A percentile compares a stretch with the other conserved stretches of the same genome.
phyloP scores from a whole-genome alignment of 2,329 filamentous ascomycete species.

The Calonectria henricotiae region DNA sequence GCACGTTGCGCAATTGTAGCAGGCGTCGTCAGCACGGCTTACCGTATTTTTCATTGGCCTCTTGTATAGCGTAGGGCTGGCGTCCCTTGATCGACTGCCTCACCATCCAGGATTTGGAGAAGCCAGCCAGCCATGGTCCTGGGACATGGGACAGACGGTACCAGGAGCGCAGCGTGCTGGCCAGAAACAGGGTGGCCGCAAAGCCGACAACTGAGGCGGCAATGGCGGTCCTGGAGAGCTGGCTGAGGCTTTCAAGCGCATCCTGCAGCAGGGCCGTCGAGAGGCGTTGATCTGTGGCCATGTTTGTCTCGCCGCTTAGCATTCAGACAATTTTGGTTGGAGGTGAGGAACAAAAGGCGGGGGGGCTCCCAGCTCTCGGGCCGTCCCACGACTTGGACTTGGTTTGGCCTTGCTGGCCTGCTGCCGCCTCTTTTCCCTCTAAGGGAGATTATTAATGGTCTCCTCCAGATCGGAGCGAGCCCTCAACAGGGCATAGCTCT shows the following conservation, averaged over 20 bases:
- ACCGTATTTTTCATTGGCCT: slow-evolving; percentile 16
- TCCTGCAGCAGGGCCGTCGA: neutral
- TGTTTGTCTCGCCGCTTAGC: neutral
- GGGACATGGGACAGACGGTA: slow-evolving; percentile 16
- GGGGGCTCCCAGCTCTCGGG: neutral
- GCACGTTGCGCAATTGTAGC: neutral
- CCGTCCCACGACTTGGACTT: neutral
- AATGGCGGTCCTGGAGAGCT: neutral
- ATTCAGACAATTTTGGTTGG: slow-evolving; percentile 4
- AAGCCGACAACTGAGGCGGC: neutral
- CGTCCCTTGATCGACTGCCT: slow-evolving; percentile 11
- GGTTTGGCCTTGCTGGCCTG: no score
- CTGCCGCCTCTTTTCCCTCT: neutral
- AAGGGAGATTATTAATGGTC: slow-evolving; percentile 7
- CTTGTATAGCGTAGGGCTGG: neutral
- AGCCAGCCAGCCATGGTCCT: neutral
- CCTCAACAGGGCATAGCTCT: slow-evolving; percentile 8
- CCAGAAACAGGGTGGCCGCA: neutral
- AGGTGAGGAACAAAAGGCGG: slow-evolving; percentile 5
- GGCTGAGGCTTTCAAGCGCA: neutral
- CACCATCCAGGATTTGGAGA: slow-evolving; percentile 14
- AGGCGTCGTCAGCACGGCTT: neutral
- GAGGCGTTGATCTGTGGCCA: neutral
- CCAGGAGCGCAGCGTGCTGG: slow-evolving; percentile 7
- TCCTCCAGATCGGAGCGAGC: slow-evolving; percentile 6